Base-by-base conservation (phyloP, 129 eudicot species). In the Mikania micrantha region DNA sequence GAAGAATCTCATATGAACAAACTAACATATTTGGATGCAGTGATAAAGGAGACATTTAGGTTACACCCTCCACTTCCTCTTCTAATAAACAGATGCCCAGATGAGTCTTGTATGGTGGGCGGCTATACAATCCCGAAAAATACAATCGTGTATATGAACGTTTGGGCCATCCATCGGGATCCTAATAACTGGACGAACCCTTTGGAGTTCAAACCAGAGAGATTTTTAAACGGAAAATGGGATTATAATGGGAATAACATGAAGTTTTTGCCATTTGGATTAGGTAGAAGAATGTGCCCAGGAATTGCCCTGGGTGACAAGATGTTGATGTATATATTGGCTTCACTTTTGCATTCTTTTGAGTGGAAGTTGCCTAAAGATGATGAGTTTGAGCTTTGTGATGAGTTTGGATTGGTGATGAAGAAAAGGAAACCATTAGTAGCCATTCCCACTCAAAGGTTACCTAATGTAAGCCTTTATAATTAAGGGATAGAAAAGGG, bases 1-100 rank as follows among this genome's bases (percentile, higher is more conserved):
- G 62, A 56, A 56, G 62, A 56, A 56, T 27, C 62, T 1, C 9
- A 56, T 56, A 1, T 56, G 20, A 9, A 28, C 20, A 56, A 56
- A 56, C 15, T 56, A 20, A 27, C 62, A 27, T 56, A 56, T 56
- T 13, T 56, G 0, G 62, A 56, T 56, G 62, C 21, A 0, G 62
- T 56, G 38, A 56, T 56, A 4, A 56, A 56, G 38, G 62, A 56
- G 38, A 56, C 62, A 56, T 56, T 56, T 7, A 56, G 62, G 15
- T 56, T 56, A 27, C 62, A 56, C 38, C 62, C 62, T 27, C 61
- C 38, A 27, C 61, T 56, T 56, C 61, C 61, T 13, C 61, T 56
- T 10, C 62, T 56, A 2, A 5, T 56, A 10, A 36, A 56, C 1
- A 27, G 64, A 61, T 35, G 28, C 28, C 67, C 67, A 0, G 45